Conservation (phyloP, 257 asterid genomes). For the Plectranthus barbatus region DNA sequence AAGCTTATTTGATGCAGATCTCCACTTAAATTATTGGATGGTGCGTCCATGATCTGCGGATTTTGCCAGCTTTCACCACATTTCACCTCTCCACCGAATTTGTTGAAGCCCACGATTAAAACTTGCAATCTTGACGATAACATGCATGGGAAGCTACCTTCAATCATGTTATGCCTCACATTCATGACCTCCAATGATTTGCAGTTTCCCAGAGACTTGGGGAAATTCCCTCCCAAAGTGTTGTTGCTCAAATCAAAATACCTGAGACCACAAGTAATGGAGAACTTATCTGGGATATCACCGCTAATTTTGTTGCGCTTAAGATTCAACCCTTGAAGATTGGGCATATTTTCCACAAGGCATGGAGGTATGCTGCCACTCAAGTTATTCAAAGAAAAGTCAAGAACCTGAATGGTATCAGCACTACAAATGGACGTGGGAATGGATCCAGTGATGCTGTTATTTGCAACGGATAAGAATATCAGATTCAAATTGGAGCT, state of each 20-base stretch:
- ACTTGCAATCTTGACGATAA: constrained; percentile 12
- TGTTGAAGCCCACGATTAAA: constrained; percentile 30
- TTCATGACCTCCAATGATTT: constrained; percentile 23
- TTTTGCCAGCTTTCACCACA: constrained; percentile 15
- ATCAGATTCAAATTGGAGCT: no score
- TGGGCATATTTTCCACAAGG: no score
- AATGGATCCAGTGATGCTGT: not conserved
- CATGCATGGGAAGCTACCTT: no score
- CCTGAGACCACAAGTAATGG: not conserved
- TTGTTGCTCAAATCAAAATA: constrained; percentile 19
- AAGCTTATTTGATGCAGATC: no score
- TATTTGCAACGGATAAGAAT: no score
- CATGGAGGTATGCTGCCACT: not conserved
- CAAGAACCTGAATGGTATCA: constrained; percentile 8
- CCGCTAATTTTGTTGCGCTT: no score
- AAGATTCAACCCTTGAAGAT: no score
- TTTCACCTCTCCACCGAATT: no score
- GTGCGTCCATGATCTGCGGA: not conserved
- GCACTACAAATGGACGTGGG: constrained; percentile 21
- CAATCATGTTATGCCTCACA: constrained; percentile 17
- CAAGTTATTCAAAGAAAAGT: constrained; percentile 13
- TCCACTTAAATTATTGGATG: no score
- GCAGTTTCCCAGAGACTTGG: constrained; percentile 30
- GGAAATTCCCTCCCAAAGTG: constrained; percentile 21
- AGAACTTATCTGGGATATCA: constrained; percentile 5